Percentiles rank a stretch among this genome's conserved stretches.
phyloP scores from a whole-genome alignment of 805 yeast genomes.

The Candida alai region DNA sequence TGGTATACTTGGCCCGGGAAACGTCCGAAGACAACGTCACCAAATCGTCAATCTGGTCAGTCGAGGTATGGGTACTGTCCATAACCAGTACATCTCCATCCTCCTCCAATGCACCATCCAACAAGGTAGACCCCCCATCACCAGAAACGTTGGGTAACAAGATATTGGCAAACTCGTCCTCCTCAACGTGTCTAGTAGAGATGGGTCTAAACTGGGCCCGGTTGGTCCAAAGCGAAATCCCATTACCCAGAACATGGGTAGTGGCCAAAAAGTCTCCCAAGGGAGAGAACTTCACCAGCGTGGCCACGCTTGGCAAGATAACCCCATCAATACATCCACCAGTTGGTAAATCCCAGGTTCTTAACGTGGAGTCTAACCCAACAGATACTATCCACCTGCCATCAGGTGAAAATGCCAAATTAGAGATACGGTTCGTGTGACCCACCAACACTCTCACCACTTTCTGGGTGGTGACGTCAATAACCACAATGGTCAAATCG shows the following conservation, averaged over 20 bases:
- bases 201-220: slow-evolving; percentile 77
- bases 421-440: slow-evolving; percentile 82
- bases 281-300: slow-evolving; percentile 76
- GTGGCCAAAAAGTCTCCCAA: slow-evolving; percentile 90
- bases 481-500: slow-evolving; percentile 75
- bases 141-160: slow-evolving; percentile 76
- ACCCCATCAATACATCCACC: slow-evolving; percentile 97
- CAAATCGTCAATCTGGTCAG: slow-evolving; percentile 62
- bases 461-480: slow-evolving; percentile 77
- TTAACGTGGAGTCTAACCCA: slow-evolving; percentile 77
- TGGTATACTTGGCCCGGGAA: slow-evolving; percentile 75
- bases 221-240: slow-evolving; percentile 90
- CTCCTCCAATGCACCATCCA: slow-evolving; percentile 75
- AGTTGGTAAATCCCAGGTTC: slow-evolving; percentile 97
- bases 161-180: slow-evolving; percentile 62
- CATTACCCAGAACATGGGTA: slow-evolving; percentile 84
- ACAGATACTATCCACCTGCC: slow-evolving; percentile 93
- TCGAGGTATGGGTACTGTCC: slow-evolving; percentile 43
- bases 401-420: slow-evolving; percentile 87
- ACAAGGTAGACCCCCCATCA: slow-evolving; percentile 63
- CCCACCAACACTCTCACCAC: slow-evolving; percentile 87
- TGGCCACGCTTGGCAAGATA: slow-evolving; percentile 70
- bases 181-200: slow-evolving; percentile 72
- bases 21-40: slow-evolving; percentile 75
- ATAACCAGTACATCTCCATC: slow-evolving; percentile 23